These are phyloP conservation scores for Pythium brachiatum DNA, from an alignment of 352 stramenopile genomes.

Conservation along the genomic window DNA sequence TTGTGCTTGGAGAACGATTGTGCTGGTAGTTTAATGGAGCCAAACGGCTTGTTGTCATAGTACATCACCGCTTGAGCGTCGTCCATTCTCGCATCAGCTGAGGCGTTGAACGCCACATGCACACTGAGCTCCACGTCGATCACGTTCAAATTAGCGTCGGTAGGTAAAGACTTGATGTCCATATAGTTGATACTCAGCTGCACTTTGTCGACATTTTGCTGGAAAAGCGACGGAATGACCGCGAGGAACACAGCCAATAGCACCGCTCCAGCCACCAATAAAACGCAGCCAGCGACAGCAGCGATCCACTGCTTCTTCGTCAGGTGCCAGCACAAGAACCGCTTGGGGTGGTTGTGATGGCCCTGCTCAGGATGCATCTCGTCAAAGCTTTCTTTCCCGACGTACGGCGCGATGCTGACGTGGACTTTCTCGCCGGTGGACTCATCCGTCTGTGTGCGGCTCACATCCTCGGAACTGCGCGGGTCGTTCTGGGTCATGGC, in stretches of 20 bases:
- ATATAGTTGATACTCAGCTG: slow-evolving; percentile 61
- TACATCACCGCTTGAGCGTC: slow-evolving; percentile 46
- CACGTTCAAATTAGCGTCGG: slow-evolving; percentile 22
- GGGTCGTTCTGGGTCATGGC: background rate
- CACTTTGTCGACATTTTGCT: slow-evolving; percentile 58
- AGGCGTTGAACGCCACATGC: slow-evolving; percentile 45
- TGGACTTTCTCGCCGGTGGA: slow-evolving; percentile 2
- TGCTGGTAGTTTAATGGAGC: slow-evolving; percentile 41
- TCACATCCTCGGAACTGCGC: background rate
- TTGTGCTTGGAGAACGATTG: slow-evolving; percentile 48
- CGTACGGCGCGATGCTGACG: slow-evolving; percentile 10
- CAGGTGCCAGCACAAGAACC: slow-evolving; percentile 56
- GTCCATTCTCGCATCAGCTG: slow-evolving; percentile 41
- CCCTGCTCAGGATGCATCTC: too few relatives aligned
- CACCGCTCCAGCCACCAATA: slow-evolving; percentile 41
- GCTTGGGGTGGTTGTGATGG: slow-evolving; percentile 9
- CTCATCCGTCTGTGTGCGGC: background rate
- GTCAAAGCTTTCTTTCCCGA: background rate
- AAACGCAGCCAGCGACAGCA: slow-evolving; percentile 34
- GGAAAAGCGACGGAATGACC: slow-evolving; percentile 54
- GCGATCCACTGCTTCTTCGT: slow-evolving; percentile 50
- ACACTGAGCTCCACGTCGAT: slow-evolving; percentile 57
- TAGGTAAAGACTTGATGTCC: slow-evolving; percentile 48
- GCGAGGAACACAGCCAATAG: slow-evolving; percentile 67
- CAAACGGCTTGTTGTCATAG: slow-evolving; percentile 46